Percentiles rank a stretch among this genome's conserved stretches.
Conservation (phyloP, 2,329 filamentous ascomycete species). For the Lasiodiplodia citricola region DNA sequence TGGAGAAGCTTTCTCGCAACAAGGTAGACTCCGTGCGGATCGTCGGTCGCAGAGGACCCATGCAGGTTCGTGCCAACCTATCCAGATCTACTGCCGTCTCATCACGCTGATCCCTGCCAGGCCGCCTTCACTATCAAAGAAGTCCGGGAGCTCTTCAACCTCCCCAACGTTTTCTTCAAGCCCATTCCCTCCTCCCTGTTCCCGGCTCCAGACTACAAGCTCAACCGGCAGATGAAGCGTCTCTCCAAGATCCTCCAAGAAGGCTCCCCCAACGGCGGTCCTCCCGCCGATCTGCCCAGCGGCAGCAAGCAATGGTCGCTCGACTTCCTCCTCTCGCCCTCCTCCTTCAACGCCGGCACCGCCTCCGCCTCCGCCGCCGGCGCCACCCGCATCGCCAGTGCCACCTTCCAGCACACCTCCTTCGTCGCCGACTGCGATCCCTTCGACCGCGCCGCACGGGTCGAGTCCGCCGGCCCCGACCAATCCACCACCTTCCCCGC, state of each 20-base stretch:
- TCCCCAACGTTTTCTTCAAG: constrained; percentile 74
- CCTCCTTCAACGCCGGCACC: constrained; percentile 63
- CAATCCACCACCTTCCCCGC: constrained; percentile 61
- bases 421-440: constrained; percentile 46
- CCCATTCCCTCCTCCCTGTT: constrained; percentile 70
- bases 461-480: constrained; percentile 46
- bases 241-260: constrained; percentile 82
- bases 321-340: constrained; percentile 82
- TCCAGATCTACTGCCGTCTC: neutral
- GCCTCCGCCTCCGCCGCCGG: constrained; percentile 41
- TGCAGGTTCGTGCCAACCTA: constrained; percentile 68
- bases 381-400: constrained; percentile 62
- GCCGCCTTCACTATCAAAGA: constrained; percentile 97
- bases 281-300: constrained; percentile 43
- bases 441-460: constrained; percentile 58
- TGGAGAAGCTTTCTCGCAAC: constrained; percentile 74
- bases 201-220: constrained; percentile 68
- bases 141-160: constrained; percentile 81
- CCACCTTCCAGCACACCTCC: constrained; percentile 67
- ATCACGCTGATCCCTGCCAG: constrained; percentile 50
- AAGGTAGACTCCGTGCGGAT: constrained; percentile 80
- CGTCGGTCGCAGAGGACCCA: constrained; percentile 85
- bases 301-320: constrained; percentile 78
- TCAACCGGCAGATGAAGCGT: constrained; percentile 77
- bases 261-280: constrained; percentile 60